A percentile compares a stretch with the other conserved stretches of the same genome.
These are phyloP conservation scores for Colletotrichum endophyticum DNA, from an alignment of 2,329 filamentous ascomycete genomes.

Conservation along the genomic window DNA sequence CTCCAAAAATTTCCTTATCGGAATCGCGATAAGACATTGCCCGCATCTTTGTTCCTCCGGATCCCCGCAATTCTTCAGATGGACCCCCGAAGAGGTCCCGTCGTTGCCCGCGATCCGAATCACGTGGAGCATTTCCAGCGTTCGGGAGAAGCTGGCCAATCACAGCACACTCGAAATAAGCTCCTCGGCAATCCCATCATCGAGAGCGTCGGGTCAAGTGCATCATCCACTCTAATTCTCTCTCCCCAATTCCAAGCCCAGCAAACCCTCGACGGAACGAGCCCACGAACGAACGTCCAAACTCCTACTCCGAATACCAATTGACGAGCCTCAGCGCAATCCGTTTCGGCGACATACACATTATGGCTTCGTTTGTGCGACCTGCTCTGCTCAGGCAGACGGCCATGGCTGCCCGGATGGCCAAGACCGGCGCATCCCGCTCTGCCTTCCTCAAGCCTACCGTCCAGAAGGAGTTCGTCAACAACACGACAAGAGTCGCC, in stretches of 20 bases:
- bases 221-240: conserved; percentile 30
- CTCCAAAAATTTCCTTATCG: conserved; percentile 23
- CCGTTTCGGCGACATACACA: neutral
- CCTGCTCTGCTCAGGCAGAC: conserved; percentile 61
- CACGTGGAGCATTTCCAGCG: conserved; percentile 18
- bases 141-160: conserved; percentile 42
- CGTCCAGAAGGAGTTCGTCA: conserved; percentile 26
- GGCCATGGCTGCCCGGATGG: conserved; percentile 42
- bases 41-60: conserved; percentile 1
- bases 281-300: neutral
- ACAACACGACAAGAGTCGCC: conserved; percentile 61
- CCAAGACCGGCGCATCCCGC: conserved; percentile 34
- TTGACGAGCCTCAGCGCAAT: conserved; percentile 3
- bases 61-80: neutral
- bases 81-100: neutral
- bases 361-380: conserved; percentile 63
- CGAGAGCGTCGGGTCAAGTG: conserved; percentile 19
- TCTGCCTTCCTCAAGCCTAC: conserved; percentile 26
- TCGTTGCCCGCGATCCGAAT: conserved; percentile 4
- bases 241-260: conserved; percentile 12
- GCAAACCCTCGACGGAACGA: conserved; percentile 3
- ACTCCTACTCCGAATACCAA: conserved; percentile 8
- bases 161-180: conserved; percentile 37
- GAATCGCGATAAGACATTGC: neutral
- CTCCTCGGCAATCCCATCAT: conserved; percentile 53